Conservation (phyloP, 176 grass and related monocot genomes). For the Aegilops speltoides region DNA sequence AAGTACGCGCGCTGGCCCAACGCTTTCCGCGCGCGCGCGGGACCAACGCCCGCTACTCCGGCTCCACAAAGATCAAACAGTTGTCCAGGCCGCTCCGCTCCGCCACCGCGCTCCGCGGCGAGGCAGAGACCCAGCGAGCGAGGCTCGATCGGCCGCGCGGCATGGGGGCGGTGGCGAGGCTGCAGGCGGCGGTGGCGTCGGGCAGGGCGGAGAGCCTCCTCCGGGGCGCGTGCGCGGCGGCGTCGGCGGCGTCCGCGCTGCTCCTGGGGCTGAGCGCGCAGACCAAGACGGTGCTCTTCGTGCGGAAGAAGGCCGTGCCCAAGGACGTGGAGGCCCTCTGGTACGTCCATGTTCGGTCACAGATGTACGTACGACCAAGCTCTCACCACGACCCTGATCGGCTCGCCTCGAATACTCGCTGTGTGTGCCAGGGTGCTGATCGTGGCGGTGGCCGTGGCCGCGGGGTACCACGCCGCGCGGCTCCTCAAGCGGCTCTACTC, state of each 20-base stretch:
- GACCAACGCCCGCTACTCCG: background rate
- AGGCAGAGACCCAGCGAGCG: background rate
- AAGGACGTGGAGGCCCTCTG: conserved; percentile 77
- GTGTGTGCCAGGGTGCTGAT: conserved; percentile 40
- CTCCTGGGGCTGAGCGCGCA: conserved; percentile 60
- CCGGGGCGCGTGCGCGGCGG: conserved; percentile 38
- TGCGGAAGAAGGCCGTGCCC: conserved; percentile 52
- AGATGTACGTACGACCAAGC: too few relatives aligned
- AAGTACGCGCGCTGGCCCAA: background rate
- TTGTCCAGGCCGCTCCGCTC: background rate
- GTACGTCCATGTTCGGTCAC: background rate
- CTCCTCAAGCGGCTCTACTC: conserved; percentile 45
- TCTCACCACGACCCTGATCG: too few relatives aligned
- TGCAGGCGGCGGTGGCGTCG: background rate
- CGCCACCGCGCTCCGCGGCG: background rate
- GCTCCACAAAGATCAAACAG: background rate
- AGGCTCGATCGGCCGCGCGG: background rate
- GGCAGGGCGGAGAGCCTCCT: conserved; percentile 38
- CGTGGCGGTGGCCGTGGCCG: conserved; percentile 35
- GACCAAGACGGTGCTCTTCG: conserved; percentile 67
- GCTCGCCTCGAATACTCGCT: too few relatives aligned
- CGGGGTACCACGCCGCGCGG: conserved; percentile 65
- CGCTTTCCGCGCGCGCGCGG: background rate
- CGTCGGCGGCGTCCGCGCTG: conserved; percentile 52
- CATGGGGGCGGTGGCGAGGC: background rate